Evolutionary conservation across 768 basidiomycete genomes (phyloP).

Genomic region (Lentinula lateritia): DNA sequence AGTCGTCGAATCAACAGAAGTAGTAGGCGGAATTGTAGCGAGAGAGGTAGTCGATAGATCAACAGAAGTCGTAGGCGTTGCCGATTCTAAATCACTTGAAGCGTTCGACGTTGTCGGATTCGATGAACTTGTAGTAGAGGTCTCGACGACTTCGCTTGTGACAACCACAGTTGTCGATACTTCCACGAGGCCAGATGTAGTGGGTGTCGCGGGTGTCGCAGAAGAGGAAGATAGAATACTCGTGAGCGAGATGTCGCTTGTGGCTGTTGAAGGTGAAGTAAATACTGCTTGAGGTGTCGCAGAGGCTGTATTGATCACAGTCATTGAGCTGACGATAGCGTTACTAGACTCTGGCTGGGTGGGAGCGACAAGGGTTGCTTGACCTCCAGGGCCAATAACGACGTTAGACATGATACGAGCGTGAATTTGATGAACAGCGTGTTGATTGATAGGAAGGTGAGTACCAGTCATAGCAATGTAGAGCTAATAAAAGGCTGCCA

Average conservation of each 20-base stretch:
- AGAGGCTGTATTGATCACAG: not conserved
- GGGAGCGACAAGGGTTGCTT: not conserved
- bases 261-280: not conserved
- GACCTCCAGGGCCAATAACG: slow-evolving; percentile 2
- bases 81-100: not conserved
- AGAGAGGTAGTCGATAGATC: not conserved
- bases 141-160: not conserved
- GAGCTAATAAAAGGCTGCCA: not conserved
- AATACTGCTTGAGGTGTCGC: not conserved
- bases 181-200: not conserved
- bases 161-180: not conserved
- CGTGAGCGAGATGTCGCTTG: not conserved
- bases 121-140: not conserved
- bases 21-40: not conserved
- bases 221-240: not conserved
- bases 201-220: not conserved
- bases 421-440: slow-evolving; percentile 4
- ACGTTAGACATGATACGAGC: slow-evolving; percentile 3
- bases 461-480: not conserved
- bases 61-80: not conserved
- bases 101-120: not conserved
- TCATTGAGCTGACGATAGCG: not conserved
- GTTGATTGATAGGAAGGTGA: slow-evolving; percentile 3
- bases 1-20: not conserved
- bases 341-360: not conserved